A percentile compares a stretch with the other conserved stretches of the same genome.
phyloP scores from a whole-genome alignment of 768 basidiomycete genomes.

The Galerina sulciceps region DNA sequence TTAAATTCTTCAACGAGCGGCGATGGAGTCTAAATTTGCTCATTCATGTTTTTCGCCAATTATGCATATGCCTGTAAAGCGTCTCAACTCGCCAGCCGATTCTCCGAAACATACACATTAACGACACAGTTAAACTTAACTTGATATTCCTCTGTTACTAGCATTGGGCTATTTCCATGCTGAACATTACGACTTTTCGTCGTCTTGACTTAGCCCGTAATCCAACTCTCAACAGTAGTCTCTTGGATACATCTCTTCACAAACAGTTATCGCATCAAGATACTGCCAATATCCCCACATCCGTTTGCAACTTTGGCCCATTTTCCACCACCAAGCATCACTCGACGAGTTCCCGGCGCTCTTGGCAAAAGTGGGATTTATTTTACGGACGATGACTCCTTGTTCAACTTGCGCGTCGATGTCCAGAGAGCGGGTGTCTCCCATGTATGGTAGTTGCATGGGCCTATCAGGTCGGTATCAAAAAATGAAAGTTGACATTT shows the following conservation, averaged over 20 bases:
- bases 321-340: slow-evolving; percentile 24
- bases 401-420: slow-evolving; percentile 23
- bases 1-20: slow-evolving; percentile 46
- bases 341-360: slow-evolving; percentile 9
- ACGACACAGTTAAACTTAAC: slow-evolving; percentile 38
- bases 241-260: slow-evolving; percentile 40
- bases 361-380: slow-evolving; percentile 15
- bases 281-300: slow-evolving; percentile 42
- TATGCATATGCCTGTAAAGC: slow-evolving; percentile 35
- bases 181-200: slow-evolving; percentile 31
- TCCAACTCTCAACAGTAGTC: slow-evolving; percentile 36
- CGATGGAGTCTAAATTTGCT: slow-evolving; percentile 31
- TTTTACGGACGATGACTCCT: slow-evolving; percentile 11
- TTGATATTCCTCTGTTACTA: slow-evolving; percentile 36
- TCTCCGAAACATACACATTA: slow-evolving; percentile 23
- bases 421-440: no score
- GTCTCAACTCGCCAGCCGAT: neutral
- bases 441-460: slow-evolving; percentile 45
- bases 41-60: slow-evolving; percentile 45
- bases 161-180: slow-evolving; percentile 38
- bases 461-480: neutral
- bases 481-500: slow-evolving; percentile 37
- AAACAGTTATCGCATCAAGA: slow-evolving; percentile 45
- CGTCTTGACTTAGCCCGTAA: slow-evolving; percentile 32
- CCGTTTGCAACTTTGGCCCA: slow-evolving; percentile 44